A percentile compares a stretch with the other conserved stretches of the same genome.
Conservation (phyloP, 2,329 filamentous ascomycete species). For the Claviceps africana region DNA sequence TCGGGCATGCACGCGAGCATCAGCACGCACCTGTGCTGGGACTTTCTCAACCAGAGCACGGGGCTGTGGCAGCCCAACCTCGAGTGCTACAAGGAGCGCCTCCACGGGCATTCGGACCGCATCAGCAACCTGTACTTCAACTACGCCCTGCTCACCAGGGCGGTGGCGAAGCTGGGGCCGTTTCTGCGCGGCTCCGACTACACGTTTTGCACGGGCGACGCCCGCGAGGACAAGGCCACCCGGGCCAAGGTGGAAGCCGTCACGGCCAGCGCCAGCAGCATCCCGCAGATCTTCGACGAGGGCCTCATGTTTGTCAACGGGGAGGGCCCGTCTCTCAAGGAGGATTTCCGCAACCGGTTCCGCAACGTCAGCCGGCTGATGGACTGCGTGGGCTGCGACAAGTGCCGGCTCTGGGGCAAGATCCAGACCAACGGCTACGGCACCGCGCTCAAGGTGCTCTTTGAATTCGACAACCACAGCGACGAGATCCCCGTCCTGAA, state of each 20-base stretch:
- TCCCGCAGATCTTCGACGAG: constrained; percentile 84
- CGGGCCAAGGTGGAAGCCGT: constrained; percentile 71
- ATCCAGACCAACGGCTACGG: constrained; percentile 91
- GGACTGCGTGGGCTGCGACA: constrained; percentile 98
- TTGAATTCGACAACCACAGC: constrained; percentile 68
- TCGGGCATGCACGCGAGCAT: constrained; percentile 98
- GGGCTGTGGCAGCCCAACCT: constrained; percentile 87
- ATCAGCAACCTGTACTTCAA: constrained; percentile 99
- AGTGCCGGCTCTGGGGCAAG: constrained; percentile 96
- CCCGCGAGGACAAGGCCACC: constrained; percentile 61
- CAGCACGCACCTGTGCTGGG: constrained; percentile 88
- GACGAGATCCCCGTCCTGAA: constrained; percentile 58
- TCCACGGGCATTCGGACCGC: constrained; percentile 74
- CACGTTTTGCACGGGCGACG: constrained; percentile 84
- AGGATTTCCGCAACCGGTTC: constrained; percentile 95
- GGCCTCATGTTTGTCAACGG: constrained; percentile 82
- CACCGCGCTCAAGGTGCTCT: constrained; percentile 86
- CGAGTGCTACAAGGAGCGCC: constrained; percentile 73
- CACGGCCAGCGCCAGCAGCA: constrained; percentile 52
- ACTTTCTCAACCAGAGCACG: constrained; percentile 89
- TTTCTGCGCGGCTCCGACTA: constrained; percentile 57
- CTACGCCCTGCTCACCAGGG: constrained; percentile 87
- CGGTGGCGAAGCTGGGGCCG: constrained; percentile 77
- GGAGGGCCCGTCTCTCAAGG: constrained; percentile 66
- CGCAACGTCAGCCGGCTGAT: constrained; percentile 92